Percentiles rank a stretch among this genome's conserved stretches.
phyloP scores from a whole-genome alignment of 2,329 filamentous ascomycete genomes.

The Verticillium nonalfalfae region DNA sequence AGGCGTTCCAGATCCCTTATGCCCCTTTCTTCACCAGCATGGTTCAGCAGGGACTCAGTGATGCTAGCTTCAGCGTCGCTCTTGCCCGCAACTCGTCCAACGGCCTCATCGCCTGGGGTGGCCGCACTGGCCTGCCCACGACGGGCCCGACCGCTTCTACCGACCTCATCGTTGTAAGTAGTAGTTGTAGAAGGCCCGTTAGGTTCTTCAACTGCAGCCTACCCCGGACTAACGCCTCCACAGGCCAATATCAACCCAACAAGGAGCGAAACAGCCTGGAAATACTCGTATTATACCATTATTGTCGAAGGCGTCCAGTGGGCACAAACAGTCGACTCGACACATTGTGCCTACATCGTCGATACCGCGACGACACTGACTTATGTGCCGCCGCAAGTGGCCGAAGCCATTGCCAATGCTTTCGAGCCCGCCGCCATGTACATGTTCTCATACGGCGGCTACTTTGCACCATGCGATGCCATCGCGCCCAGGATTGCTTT shows the following conservation, averaged over 20 bases:
- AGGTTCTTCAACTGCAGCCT: too few species aligned
- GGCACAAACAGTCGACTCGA: slow-evolving; percentile 31
- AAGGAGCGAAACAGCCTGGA: slow-evolving; percentile 29
- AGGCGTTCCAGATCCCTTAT: slow-evolving; percentile 34
- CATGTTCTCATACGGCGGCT: slow-evolving; percentile 37
- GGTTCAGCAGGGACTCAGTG: slow-evolving; percentile 35
- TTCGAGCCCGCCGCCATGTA: slow-evolving; percentile 42
- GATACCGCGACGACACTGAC: slow-evolving; percentile 47
- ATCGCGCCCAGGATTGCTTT: slow-evolving; percentile 38
- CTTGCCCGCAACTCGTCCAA: slow-evolving; percentile 37
- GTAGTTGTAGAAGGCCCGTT: too few species aligned
- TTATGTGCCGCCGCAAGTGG: slow-evolving; percentile 42
- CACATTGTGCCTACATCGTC: slow-evolving; percentile 41
- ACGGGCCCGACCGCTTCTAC: slow-evolving; percentile 23
- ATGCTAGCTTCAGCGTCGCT: slow-evolving; percentile 41
- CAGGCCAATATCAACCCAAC: slow-evolving; percentile 37
- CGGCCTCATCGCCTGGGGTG: slow-evolving; percentile 40
- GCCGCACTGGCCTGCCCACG: slow-evolving; percentile 27
- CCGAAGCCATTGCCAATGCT: slow-evolving; percentile 37
- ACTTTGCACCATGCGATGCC: slow-evolving; percentile 42
- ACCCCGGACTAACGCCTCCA: background rate
- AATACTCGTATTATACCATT: slow-evolving; percentile 48
- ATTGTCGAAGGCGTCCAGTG: slow-evolving; percentile 41
- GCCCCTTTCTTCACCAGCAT: slow-evolving; percentile 42
- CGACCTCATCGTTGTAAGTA: slow-evolving; percentile 38